Evolutionary conservation across 2,329 filamentous ascomycete genomes (phyloP), one percentile per base, ranked within the genome.

Genomic region (Westerdykella aurantiaca): DNA sequence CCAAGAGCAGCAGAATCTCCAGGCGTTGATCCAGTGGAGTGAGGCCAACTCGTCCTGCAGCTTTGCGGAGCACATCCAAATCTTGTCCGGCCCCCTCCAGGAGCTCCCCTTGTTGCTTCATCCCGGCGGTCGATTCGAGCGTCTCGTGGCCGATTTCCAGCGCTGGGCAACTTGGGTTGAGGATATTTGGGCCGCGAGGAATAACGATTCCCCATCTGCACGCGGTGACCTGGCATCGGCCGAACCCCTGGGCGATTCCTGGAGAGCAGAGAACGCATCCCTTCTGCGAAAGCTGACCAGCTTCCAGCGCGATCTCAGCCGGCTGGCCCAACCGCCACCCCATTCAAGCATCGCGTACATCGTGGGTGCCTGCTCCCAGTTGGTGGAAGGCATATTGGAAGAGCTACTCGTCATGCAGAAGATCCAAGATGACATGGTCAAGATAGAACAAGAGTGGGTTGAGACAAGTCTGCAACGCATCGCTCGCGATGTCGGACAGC

Each of bases 1-100:
- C 6, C 59, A 63, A 39, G 64, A 67, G 41, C 62, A 66, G 39
- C 59, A 60, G 40, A 69, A 70, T 37, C 34, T 69, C 4, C 49
- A 53, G 23, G 64, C 64, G 12, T 44, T 70, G 6, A 51, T 60
- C 14, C 61, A 65, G 37, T 69, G 66, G 65, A 59, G 53, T 16
- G 51, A 52, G 29, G 52, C 51, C 13, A 55, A 48, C 21, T 51
- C 55, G 29, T 53, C 55, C 4, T 55, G 52, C 11, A 57, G 55
- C 6, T 50, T 69, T 1, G 55, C 58, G 12, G 60, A 66, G 42
- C 55, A 67, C 39, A 59, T 69, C 6, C 63, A 66, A 38, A 44
- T 60, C 7, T 56, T 70, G 3, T 67, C 61, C 0, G 58, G 53
- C 5, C 59, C 67, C 2, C 51, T 69, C 2, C 57, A 66, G 31